Conservation (phyloP, 2,329 filamentous ascomycete species). For the Trichoderma polysporum region DNA sequence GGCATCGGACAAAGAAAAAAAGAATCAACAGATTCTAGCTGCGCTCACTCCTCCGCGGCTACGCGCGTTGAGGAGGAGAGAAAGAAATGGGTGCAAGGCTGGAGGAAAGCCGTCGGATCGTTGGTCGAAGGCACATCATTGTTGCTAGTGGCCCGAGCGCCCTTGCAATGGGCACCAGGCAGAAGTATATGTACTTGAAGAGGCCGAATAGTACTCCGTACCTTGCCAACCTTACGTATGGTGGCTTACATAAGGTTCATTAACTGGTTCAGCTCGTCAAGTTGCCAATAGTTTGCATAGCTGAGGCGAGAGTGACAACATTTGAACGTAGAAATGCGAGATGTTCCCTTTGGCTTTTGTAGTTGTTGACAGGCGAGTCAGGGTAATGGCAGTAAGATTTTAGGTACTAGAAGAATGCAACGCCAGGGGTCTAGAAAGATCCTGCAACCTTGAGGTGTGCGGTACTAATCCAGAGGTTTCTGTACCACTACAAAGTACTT, state of each 20-base stretch:
- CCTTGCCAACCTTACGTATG: no score
- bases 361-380: not conserved
- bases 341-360: not conserved
- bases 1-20: not conserved
- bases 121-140: conserved; percentile 7
- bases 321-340: not conserved
- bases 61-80: not conserved
- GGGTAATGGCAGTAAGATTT: not conserved
- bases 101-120: not conserved
- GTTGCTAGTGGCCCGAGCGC: conserved; percentile 2
- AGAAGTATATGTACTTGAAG: not conserved
- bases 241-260: not conserved
- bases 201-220: no score
- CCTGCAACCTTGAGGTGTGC: not conserved
- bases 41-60: not conserved
- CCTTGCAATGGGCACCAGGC: not conserved
- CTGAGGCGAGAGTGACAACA: not conserved
- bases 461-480: not conserved
- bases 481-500: not conserved
- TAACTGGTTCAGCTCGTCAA: not conserved
- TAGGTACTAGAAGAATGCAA: not conserved
- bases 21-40: not conserved
- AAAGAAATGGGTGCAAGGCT: conserved; percentile 5
- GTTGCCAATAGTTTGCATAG: not conserved
- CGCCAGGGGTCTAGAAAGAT: not conserved